Conservation (phyloP, 805 yeast species). For the Monosporozyma aerobia region DNA sequence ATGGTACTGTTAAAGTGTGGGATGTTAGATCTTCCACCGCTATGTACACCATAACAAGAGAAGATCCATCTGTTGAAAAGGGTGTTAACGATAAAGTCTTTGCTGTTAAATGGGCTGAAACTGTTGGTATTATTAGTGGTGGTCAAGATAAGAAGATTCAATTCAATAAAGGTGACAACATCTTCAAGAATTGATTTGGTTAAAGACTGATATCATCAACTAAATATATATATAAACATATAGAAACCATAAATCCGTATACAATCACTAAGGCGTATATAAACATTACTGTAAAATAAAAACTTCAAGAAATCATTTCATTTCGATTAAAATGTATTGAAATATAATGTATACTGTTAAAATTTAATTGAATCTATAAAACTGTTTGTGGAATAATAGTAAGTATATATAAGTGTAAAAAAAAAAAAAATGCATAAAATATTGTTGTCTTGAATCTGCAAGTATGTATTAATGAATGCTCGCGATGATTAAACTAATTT, state of each 20-base stretch:
- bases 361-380: no score
- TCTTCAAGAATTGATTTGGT: slow-evolving; percentile 17
- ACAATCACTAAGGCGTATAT: background rate
- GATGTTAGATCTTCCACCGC: slow-evolving; percentile 81
- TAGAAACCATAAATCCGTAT: background rate
- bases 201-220: background rate
- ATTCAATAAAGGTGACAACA: slow-evolving; percentile 47
- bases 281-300: background rate
- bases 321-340: no score
- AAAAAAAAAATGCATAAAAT: no score
- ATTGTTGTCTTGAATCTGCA: no score
- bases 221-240: background rate
- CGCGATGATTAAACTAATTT: background rate
- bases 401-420: background rate
- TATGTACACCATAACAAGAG: slow-evolving; percentile 74
- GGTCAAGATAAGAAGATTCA: slow-evolving; percentile 92
- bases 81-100: slow-evolving; percentile 59
- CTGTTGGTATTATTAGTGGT: slow-evolving; percentile 78
- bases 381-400: no score
- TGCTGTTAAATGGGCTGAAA: slow-evolving; percentile 76
- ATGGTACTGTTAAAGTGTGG: slow-evolving; percentile 93
- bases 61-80: slow-evolving; percentile 37
- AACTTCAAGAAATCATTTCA: background rate
- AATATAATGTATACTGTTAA: no score
- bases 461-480: background rate